Percentiles rank a stretch among this genome's conserved stretches.
Conservation (phyloP, 495 filamentous ascomycete species). For the Penicillium macrosclerotiorum region DNA sequence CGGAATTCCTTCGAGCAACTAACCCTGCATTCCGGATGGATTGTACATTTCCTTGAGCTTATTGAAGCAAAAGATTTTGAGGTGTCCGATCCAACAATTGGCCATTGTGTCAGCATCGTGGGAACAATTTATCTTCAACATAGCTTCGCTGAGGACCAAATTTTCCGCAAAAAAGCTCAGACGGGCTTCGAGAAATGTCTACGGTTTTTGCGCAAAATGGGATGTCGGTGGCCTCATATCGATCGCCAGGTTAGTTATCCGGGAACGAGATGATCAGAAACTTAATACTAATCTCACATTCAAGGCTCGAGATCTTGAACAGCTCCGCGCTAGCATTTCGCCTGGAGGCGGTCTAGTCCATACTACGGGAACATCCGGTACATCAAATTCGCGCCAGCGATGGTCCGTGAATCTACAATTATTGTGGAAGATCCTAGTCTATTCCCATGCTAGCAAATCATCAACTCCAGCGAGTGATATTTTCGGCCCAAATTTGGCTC, state of each 20-base stretch:
- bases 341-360: slow-evolving; percentile 14
- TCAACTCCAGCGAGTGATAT: slow-evolving; percentile 16
- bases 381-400: slow-evolving; percentile 6
- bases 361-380: neutral
- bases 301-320: slow-evolving; percentile 25
- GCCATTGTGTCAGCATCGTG: slow-evolving; percentile 32
- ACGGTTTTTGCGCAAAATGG: slow-evolving; percentile 24
- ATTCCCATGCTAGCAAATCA: slow-evolving; percentile 27
- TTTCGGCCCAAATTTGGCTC: slow-evolving; percentile 25
- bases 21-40: slow-evolving; percentile 31
- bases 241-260: slow-evolving; percentile 20
- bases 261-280: neutral
- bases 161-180: slow-evolving; percentile 30
- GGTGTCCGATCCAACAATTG: slow-evolving; percentile 32
- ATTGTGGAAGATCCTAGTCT: slow-evolving; percentile 32
- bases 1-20: slow-evolving; percentile 37
- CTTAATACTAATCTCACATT: neutral
- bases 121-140: slow-evolving; percentile 38
- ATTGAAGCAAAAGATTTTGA: slow-evolving; percentile 30
- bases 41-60: slow-evolving; percentile 31
- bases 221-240: slow-evolving; percentile 29
- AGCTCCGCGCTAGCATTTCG: slow-evolving; percentile 30
- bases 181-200: slow-evolving; percentile 33
- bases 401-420: slow-evolving; percentile 32
- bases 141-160: slow-evolving; percentile 35